These are phyloP conservation scores for Forsythia suspensa DNA, from an alignment of 257 asterid species.

Conservation along the genomic window DNA sequence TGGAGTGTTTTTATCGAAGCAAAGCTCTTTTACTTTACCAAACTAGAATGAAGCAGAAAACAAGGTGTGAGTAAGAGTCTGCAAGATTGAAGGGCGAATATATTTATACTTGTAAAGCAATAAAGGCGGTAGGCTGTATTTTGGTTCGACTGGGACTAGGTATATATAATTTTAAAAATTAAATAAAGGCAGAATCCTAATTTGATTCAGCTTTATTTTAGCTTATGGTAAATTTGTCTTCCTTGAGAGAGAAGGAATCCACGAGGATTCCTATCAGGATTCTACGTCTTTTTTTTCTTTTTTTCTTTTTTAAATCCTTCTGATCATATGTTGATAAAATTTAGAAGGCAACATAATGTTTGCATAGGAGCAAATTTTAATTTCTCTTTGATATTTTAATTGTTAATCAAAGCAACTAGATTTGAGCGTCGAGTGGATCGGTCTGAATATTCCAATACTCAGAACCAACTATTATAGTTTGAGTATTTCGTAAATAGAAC, in stretches of 20 bases:
- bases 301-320: neutral
- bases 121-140: neutral
- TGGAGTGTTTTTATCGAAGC: neutral
- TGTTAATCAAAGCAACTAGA: too few species aligned
- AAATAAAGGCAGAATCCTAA: neutral
- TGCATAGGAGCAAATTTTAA: too few species aligned
- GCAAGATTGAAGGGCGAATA: neutral
- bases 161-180: neutral
- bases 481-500: too few species aligned
- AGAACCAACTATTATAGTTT: too few species aligned
- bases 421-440: too few species aligned
- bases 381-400: too few species aligned
- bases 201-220: neutral
- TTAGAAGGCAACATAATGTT: too few species aligned
- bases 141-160: neutral
- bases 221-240: neutral
- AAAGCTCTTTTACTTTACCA: slow-evolving; percentile 2
- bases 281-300: neutral
- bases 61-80: neutral
- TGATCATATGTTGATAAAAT: too few species aligned
- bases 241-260: neutral
- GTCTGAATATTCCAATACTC: too few species aligned
- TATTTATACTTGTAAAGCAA: neutral
- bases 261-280: neutral
- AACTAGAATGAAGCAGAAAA: slow-evolving; percentile 17